Evolutionary conservation across 352 stramenopile genomes (phyloP).

Genomic region (Sclerospora graminicola): DNA sequence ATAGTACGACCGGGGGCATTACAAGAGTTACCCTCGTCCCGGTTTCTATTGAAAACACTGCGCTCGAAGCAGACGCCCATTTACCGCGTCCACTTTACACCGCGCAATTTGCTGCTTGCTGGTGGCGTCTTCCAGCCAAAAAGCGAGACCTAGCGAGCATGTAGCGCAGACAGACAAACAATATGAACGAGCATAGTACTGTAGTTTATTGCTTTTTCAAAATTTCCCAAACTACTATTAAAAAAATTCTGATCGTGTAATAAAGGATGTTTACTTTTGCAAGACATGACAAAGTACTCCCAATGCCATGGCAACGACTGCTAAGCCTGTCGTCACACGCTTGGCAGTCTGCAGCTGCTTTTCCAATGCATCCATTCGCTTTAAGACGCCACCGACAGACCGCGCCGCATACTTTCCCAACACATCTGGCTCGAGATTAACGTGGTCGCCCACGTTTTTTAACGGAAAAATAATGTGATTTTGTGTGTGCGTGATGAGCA

Average conservation of each 20-base stretch:
- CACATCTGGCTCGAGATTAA: slow-evolving; percentile 91
- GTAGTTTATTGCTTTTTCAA: no score
- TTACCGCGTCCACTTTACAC: slow-evolving; percentile 72
- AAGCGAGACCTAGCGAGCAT: slow-evolving; percentile 28
- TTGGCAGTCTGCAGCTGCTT: slow-evolving; percentile 30
- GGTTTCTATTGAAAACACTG: slow-evolving; percentile 76
- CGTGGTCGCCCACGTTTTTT: slow-evolving; percentile 80
- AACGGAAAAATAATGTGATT: slow-evolving; percentile 93
- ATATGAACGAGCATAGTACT: no score
- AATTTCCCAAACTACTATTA: no score
- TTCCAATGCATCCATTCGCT: slow-evolving; percentile 53
- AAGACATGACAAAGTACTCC: slow-evolving; percentile 20
- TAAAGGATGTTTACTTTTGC: slow-evolving; percentile 22
- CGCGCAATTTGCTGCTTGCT: slow-evolving; percentile 68
- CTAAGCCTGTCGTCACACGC: slow-evolving; percentile 14
- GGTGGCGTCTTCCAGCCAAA: slow-evolving; percentile 62
- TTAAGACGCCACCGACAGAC: slow-evolving; percentile 51
- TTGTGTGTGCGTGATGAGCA: slow-evolving; percentile 98
- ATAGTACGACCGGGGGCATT: slow-evolving; percentile 41
- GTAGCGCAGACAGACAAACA: slow-evolving; percentile 2
- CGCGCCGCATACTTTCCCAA: slow-evolving; percentile 87
- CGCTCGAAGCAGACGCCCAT: slow-evolving; percentile 81
- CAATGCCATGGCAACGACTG: slow-evolving; percentile 23
- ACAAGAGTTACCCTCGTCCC: slow-evolving; percentile 50
- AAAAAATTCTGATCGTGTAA: no score